A percentile compares a stretch with the other conserved stretches of the same genome.
These are phyloP conservation scores for Calvatia gigantea DNA, from an alignment of 768 basidiomycete species.

Conservation along the genomic window DNA sequence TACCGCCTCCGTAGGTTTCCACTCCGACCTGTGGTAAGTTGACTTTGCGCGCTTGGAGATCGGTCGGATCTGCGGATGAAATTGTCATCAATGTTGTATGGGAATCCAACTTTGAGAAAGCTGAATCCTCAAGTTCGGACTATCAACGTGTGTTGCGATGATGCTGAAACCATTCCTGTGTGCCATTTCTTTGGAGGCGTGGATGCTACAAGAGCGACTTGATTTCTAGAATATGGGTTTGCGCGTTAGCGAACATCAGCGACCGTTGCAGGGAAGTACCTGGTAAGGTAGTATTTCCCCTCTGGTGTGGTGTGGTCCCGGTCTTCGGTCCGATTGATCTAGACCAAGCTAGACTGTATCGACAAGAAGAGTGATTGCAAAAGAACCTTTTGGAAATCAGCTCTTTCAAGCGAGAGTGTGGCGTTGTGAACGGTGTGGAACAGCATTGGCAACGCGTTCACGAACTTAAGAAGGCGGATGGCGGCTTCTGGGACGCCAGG, in stretches of 20 bases:
- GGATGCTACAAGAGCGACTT: constrained; percentile 72
- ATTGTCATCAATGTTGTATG: constrained; percentile 6
- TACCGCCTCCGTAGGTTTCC: constrained; percentile 83
- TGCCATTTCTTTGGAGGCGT: constrained; percentile 70
- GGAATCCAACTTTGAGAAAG: background rate
- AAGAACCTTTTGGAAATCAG: constrained; percentile 68
- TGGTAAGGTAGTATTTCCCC: constrained; percentile 53
- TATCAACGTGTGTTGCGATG: constrained; percentile 94
- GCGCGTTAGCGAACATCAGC: background rate
- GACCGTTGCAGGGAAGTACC: constrained; percentile 22
- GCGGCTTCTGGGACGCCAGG: constrained; percentile 66
- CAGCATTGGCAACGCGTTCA: constrained; percentile 90
- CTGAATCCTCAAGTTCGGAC: constrained; percentile 69
- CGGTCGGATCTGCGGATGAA: constrained; percentile 60
- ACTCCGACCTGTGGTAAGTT: constrained; percentile 82
- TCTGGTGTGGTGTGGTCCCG: constrained; percentile 45
- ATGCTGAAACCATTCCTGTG: constrained; percentile 77
- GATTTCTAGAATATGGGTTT: constrained; percentile 51
- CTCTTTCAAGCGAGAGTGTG: constrained; percentile 59
- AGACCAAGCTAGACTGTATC: background rate
- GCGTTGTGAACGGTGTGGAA: constrained; percentile 89
- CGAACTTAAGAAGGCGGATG: constrained; percentile 70
- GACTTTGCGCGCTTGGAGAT: constrained; percentile 71
- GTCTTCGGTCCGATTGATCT: constrained; percentile 47
- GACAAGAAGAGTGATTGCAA: background rate